Conservation (phyloP, 495 filamentous ascomycete species). For the Recurvomyces mirabilis region DNA sequence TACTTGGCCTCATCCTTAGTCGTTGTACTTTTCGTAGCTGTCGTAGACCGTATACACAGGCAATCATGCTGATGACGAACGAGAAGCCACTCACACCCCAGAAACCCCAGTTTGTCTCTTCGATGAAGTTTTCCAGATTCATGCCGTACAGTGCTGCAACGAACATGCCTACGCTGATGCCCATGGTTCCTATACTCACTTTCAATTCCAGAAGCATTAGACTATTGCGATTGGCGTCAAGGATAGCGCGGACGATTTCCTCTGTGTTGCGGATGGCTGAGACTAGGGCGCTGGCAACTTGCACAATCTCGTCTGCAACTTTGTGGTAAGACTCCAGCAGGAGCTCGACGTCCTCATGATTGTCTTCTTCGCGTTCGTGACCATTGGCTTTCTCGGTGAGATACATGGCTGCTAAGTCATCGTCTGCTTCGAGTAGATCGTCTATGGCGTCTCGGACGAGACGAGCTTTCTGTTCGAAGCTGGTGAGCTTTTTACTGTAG, state of each 20-base stretch:
- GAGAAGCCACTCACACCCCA: conserved; percentile 57
- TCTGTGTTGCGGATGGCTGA: conserved; percentile 96
- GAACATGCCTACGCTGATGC: conserved; percentile 83
- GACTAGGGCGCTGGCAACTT: conserved; percentile 82
- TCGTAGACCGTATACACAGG: conserved; percentile 67
- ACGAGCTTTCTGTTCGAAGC: conserved; percentile 93
- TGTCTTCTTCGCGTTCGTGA: conserved; percentile 62
- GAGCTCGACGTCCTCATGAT: conserved; percentile 96
- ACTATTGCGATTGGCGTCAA: conserved; percentile 95
- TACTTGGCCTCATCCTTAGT: conserved; percentile 84
- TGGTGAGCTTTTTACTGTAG: conserved; percentile 87
- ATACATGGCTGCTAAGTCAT: conserved; percentile 93
- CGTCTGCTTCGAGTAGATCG: conserved; percentile 93
- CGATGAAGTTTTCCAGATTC: conserved; percentile 98
- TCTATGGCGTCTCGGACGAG: conserved; percentile 91
- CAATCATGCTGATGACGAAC: conserved; percentile 53
- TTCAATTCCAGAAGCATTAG: conserved; percentile 97
- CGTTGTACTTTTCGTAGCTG: conserved; percentile 80
- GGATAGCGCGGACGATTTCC: conserved; percentile 94
- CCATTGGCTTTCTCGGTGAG: conserved; percentile 74
- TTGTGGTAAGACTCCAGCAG: conserved; percentile 95
- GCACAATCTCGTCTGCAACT: conserved; percentile 94
- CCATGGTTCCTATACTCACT: conserved; percentile 88
- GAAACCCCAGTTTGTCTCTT: conserved; percentile 90
- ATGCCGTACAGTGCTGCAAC: conserved; percentile 96